Evolutionary conservation across 805 yeast genomes (phyloP).

Genomic region (Ogataea degrootiae): DNA sequence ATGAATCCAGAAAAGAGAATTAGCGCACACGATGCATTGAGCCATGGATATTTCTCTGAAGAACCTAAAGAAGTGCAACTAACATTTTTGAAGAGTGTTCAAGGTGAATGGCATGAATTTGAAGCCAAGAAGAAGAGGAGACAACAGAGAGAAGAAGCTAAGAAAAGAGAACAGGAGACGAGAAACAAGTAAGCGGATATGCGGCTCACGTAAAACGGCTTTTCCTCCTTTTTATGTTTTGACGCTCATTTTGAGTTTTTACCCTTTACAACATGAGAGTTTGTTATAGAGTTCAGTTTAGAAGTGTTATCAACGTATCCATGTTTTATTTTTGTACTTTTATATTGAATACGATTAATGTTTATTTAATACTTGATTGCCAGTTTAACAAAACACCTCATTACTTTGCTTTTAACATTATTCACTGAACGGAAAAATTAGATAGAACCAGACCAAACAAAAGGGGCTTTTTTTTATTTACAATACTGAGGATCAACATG

Average conservation of each 20-base stretch:
- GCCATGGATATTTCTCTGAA: conserved; percentile 65
- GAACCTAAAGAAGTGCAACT: conserved; percentile 65
- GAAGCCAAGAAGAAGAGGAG: conserved; percentile 81
- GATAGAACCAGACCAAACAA: too few relatives aligned
- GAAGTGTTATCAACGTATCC: too few relatives aligned
- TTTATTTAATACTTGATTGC: too few relatives aligned
- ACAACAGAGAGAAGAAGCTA: conserved; percentile 22
- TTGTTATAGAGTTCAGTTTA: too few relatives aligned
- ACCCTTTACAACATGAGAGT: not conserved
- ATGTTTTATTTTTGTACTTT: too few relatives aligned
- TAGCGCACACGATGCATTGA: conserved; percentile 64
- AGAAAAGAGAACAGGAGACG: conserved; percentile 12
- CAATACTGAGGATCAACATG: too few relatives aligned
- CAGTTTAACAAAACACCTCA: too few relatives aligned
- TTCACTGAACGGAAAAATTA: too few relatives aligned
- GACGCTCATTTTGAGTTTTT: not conserved
- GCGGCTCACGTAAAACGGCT: not conserved
- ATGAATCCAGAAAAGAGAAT: conserved; percentile 69
- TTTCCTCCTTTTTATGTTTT: not conserved
- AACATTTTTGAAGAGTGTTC: conserved; percentile 45
- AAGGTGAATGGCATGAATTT: conserved; percentile 95
- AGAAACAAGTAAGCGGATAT: not conserved
- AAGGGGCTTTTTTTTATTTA: too few relatives aligned
- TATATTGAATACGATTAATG: too few relatives aligned
- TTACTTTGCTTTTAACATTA: too few relatives aligned